Evolutionary conservation across 768 basidiomycete genomes (phyloP).

Genomic region (Amanita fuliginea): DNA sequence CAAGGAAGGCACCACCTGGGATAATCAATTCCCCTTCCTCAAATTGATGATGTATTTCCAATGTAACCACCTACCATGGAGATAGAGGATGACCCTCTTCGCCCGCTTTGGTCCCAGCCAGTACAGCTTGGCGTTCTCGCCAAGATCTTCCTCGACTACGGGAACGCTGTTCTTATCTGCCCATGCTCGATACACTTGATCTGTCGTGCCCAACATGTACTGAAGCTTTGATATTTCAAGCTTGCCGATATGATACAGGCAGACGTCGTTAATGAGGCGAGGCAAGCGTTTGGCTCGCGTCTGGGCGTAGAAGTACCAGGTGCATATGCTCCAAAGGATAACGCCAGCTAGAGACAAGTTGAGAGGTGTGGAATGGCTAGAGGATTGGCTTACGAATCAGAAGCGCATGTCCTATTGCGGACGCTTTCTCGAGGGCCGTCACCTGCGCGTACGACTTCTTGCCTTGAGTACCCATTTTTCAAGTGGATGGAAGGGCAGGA

Average conservation of each 20-base stretch:
- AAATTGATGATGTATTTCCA: not conserved
- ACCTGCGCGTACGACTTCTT: slow-evolving; percentile 2
- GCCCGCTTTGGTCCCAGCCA: slow-evolving; percentile 22
- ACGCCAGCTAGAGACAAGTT: slow-evolving; percentile 2
- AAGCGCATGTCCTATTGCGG: slow-evolving; percentile 1
- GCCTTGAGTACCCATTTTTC: not conserved
- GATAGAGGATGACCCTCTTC: slow-evolving; percentile 21
- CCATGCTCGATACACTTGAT: slow-evolving; percentile 13
- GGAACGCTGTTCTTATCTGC: slow-evolving; percentile 11
- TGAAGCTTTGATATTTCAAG: slow-evolving; percentile 14
- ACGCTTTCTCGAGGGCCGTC: slow-evolving; percentile 3
- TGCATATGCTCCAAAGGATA: slow-evolving; percentile 4
- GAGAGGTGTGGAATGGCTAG: not conserved
- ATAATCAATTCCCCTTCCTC: not conserved
- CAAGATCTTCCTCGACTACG: slow-evolving; percentile 16
- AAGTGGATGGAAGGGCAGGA: not conserved
- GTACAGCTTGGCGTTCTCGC: slow-evolving; percentile 15
- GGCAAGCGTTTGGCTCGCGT: not conserved
- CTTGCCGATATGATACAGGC: slow-evolving; percentile 6
- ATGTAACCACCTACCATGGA: slow-evolving; percentile 17
- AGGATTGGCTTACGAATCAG: slow-evolving; percentile 1
- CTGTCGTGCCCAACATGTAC: slow-evolving; percentile 12
- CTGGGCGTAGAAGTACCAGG: slow-evolving; percentile 2
- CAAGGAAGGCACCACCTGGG: slow-evolving; percentile 21
- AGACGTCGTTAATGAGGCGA: slow-evolving; percentile 4